Base-by-base conservation (phyloP, 257 asterid genomes). In the Fraxinus americana region DNA sequence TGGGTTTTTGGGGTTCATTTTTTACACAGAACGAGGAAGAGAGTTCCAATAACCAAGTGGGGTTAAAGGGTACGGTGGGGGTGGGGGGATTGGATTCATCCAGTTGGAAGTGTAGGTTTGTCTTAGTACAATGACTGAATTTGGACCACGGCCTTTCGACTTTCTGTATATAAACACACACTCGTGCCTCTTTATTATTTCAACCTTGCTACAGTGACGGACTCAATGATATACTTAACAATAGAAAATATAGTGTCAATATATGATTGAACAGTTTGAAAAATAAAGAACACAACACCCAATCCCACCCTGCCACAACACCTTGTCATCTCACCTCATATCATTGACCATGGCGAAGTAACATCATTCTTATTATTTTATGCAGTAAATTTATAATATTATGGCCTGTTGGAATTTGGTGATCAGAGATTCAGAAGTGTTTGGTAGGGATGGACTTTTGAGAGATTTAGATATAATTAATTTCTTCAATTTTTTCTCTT, bases 11-110 rank as follows among this genome's bases (percentile, higher is more conserved):
- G 90, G 88, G 74, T 86, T 84, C 88, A 84, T 70, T 41, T 12
- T 63, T 78, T 73, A 71, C 90, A 76, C 50, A 82, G 65, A 75
- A 82, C 90, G 88, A 87, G 90, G 90, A 67, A 79, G 86, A 79
- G 87, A 84, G 85, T 87, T 84, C 86, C 87, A 84, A 84, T 72
- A 45, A 82, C 80, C 90, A 77, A 82, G 85, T 82, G 84, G 88
- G 84, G 52, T 5, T 57, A 2, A 19, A n/a, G 66, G 66, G 66
- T 19, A 1, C 8, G 59, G 21, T 4, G 1, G 1, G 57, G 57
- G n/a, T 16, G 59, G 7, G 54, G 19, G 39, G 25, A 17, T 81
- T 76, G 86, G 83, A 86, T 83, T 86, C 77, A 71, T 82, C 77
- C 80, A 79, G 74, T 76, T 81, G 87, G 83, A 78, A 75, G 67